Base-by-base conservation (phyloP, 495 filamentous ascomycete genomes). In the Daldinia loculata region DNA sequence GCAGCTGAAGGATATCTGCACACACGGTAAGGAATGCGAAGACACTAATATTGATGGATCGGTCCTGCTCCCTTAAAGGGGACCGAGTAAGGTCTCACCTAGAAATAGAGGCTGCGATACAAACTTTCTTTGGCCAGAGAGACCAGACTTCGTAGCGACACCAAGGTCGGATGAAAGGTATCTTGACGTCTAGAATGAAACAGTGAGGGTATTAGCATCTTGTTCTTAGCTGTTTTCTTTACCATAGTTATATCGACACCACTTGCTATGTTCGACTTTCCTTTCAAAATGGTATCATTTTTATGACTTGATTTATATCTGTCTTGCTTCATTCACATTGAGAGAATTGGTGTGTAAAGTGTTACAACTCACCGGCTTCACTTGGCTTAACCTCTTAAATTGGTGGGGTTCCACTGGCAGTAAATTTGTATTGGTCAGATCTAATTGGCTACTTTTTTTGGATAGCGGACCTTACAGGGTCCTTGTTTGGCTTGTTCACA, bases 111-210 rank as follows among this genome's bases (percentile, higher is more conserved):
- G 65, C 60, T 12, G 43, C 17, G 14, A n/a, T 61, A 26, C 56
- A 61, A 3, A 51, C 14, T 9, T 50, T 2, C 6, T 24, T 30
- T 24, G 50, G 5, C 39, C 11, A 45, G 30, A 38, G 6, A 66
- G 3, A 22, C 36, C 24, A 19, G 61, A 17, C 38, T 56, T 56
- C 15, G 43, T 30, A 9, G 65, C 65, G 32, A 68, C 24, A n/a
- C 34, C 19, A 4, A 72, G 6, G 8, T 72, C 65, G 60, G 53
- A n/a, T 32, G 8, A 8, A 8, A 30, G 2, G 29, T 11, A 34
- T 34, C 1, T 11, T 34, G 30, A 11, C 9, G 0, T 34, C 30
- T 34, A 11, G 2, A 11, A 34, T 34, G 2, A 2, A 11, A 11
- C 9, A 11, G 8, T 34, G 30, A 2, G 30, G 9, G 9, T 30